Conservation (phyloP, 2,329 filamentous ascomycete genomes). For the Domatiomyces catenatus region DNA sequence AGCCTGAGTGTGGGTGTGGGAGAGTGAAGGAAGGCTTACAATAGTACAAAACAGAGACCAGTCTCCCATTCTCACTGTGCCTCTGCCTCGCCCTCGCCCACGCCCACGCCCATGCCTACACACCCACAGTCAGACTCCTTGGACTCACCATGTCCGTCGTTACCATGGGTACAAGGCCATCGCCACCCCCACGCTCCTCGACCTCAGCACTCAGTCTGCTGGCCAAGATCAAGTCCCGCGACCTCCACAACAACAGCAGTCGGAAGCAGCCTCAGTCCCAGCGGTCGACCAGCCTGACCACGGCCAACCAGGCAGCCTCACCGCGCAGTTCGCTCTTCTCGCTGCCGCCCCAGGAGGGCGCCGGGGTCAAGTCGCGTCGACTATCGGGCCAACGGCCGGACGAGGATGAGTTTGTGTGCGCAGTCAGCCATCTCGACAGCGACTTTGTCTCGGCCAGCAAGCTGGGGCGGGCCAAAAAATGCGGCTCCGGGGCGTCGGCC, state of each 20-base stretch:
- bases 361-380: constrained; percentile 62
- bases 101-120: not conserved
- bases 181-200: constrained; percentile 6
- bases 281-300: constrained; percentile 8
- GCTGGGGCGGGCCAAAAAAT: constrained; percentile 55
- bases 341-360: constrained; percentile 52
- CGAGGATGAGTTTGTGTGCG: constrained; percentile 58
- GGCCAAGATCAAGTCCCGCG: constrained; percentile 11
- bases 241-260: constrained; percentile 4
- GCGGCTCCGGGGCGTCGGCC: constrained; percentile 71
- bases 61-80: too few species aligned
- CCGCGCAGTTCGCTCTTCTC: constrained; percentile 20
- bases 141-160: not conserved
- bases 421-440: constrained; percentile 50
- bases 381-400: constrained; percentile 49
- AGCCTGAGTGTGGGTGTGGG: too few species aligned
- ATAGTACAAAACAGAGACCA: too few species aligned
- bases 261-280: not conserved
- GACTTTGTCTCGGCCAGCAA: constrained; percentile 59
- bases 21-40: too few species aligned
- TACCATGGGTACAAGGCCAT: constrained; percentile 4
- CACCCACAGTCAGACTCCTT: not conserved
- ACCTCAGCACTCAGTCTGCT: constrained; percentile 8
- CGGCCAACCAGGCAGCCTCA: constrained; percentile 1
- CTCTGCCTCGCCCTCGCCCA: not conserved